These are phyloP conservation scores for Botrytis fabae DNA, from an alignment of 2,329 filamentous ascomycete genomes.

Conservation along the genomic window DNA sequence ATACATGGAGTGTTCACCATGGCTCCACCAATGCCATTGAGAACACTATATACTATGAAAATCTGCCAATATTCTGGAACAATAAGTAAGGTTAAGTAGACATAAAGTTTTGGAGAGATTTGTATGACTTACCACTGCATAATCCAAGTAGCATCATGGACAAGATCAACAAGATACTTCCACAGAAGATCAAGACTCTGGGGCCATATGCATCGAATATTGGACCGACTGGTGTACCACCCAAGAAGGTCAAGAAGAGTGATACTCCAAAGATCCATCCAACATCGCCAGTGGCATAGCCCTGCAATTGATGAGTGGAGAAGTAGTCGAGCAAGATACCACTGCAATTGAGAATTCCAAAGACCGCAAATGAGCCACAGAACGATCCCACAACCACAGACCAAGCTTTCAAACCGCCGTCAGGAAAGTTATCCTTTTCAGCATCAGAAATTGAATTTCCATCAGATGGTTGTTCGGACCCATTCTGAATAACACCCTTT, in stretches of 20 bases:
- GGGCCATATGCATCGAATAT: conserved; percentile 69
- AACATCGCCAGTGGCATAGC: conserved; percentile 57
- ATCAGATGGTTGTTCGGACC: conserved; percentile 25
- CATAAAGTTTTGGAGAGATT: not conserved
- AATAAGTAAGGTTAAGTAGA: conserved; percentile 17
- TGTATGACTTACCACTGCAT: conserved; percentile 49
- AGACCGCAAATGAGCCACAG: conserved; percentile 58
- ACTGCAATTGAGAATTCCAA: conserved; percentile 62
- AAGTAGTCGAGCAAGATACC: conserved; percentile 56
- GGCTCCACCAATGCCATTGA: conserved; percentile 62
- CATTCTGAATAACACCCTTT: conserved; percentile 25
- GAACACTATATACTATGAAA: conserved; percentile 62
- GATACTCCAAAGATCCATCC: conserved; percentile 63
- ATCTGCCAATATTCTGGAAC: conserved; percentile 64
- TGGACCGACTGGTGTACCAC: conserved; percentile 67
- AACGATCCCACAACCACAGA: conserved; percentile 67
- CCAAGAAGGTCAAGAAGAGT: conserved; percentile 67
- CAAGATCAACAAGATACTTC: conserved; percentile 36
- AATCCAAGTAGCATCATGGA: conserved; percentile 55
- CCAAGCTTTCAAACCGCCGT: conserved; percentile 65
- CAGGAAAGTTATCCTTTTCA: conserved; percentile 54
- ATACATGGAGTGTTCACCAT: conserved; percentile 67
- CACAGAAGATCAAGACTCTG: conserved; percentile 41
- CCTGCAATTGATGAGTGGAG: conserved; percentile 57
- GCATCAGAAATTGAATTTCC: conserved; percentile 27